A percentile compares a stretch with the other conserved stretches of the same genome.
These are phyloP conservation scores for Vitis hybrid DNA, from an alignment of 177 flowering plant genomes.

Conservation along the genomic window DNA sequence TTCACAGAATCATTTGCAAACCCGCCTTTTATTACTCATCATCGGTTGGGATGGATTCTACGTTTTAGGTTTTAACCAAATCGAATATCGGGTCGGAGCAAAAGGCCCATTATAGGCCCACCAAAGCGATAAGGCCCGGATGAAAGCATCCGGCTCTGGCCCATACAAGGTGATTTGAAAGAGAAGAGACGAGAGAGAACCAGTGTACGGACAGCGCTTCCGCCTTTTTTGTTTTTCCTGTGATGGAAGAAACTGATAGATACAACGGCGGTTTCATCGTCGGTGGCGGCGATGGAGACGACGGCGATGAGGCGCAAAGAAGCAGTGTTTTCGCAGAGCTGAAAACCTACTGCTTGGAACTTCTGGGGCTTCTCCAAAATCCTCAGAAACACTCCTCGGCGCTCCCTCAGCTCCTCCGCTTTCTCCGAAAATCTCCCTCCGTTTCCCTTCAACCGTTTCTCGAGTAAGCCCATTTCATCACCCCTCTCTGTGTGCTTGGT, in stretches of 20 bases:
- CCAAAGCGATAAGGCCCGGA: too few species aligned
- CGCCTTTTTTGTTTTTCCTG: background rate
- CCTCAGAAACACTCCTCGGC: slow-evolving; percentile 33
- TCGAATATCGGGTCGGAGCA: too few species aligned
- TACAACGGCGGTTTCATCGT: background rate
- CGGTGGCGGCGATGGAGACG: background rate
- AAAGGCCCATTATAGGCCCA: too few species aligned
- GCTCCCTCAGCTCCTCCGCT: slow-evolving; percentile 36
- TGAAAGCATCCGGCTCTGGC: too few species aligned
- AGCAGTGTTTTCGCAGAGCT: slow-evolving; percentile 33
- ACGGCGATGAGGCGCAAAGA: slow-evolving; percentile 3
- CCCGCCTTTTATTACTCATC: too few species aligned
- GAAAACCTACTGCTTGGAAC: slow-evolving; percentile 39
- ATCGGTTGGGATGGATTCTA: too few species aligned
- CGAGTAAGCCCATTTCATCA: slow-evolving; percentile 45
- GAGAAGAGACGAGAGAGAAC: too few species aligned
- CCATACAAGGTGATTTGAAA: background rate
- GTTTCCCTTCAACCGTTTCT: slow-evolving; percentile 59
- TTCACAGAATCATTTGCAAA: too few species aligned
- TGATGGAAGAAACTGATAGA: slow-evolving; percentile 16
- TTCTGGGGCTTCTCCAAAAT: slow-evolving; percentile 50
- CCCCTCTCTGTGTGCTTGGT: background rate
- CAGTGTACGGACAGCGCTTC: too few species aligned
- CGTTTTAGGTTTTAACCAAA: too few species aligned
- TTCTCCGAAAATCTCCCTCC: slow-evolving; percentile 44